These are phyloP conservation scores for Zanthoxylum bungeanum DNA, from an alignment of 345 rosid genomes.

Conservation along the genomic window DNA sequence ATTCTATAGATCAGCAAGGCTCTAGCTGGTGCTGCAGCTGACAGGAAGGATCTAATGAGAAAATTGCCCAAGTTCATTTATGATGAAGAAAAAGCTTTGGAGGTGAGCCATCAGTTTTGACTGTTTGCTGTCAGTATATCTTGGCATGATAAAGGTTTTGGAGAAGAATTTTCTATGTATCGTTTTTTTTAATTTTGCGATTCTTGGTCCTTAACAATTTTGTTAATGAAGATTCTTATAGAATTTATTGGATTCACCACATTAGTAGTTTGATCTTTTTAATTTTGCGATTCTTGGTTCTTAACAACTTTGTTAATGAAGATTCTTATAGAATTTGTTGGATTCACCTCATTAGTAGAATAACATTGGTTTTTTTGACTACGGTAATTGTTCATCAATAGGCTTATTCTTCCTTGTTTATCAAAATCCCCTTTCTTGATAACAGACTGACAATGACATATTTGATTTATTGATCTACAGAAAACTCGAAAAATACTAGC, in stretches of 20 bases:
- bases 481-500: slow-evolving; percentile 74
- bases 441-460: neutral
- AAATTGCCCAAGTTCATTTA: slow-evolving; percentile 95
- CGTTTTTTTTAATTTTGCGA: neutral
- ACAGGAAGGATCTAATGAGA: slow-evolving; percentile 86
- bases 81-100: slow-evolving; percentile 91
- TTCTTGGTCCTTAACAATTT: neutral
- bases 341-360: neutral
- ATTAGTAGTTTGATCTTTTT: too few species aligned
- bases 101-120: slow-evolving; percentile 42
- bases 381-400: neutral
- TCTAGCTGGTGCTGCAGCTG: slow-evolving; percentile 55
- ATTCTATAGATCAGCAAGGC: slow-evolving; percentile 72
- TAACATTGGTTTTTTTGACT: neutral
- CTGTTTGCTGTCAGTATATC: neutral
- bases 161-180: neutral
- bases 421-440: neutral
- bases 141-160: neutral
- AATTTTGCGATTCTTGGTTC: too few species aligned
- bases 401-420: neutral
- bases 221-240: neutral
- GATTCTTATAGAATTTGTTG: too few species aligned
- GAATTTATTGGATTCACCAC: neutral
- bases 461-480: slow-evolving; percentile 35
- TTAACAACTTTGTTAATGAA: too few species aligned